These are phyloP conservation scores for Metschnikowia arizonensis DNA, from an alignment of 805 yeast species.

Conservation along the genomic window DNA sequence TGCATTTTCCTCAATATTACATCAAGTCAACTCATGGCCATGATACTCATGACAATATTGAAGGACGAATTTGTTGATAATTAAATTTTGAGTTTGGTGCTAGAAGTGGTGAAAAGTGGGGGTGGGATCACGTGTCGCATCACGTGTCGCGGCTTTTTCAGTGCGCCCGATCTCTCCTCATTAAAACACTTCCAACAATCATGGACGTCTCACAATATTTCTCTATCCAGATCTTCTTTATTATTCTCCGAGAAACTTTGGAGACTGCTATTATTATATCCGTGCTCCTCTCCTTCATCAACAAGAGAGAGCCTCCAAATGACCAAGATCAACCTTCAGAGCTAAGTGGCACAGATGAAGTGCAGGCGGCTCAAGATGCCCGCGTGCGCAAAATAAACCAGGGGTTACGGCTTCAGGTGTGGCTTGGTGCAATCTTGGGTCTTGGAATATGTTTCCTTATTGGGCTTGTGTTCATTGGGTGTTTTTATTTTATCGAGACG, in stretches of 20 bases:
- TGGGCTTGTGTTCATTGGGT: constrained; percentile 65
- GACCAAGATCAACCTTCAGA: constrained; percentile 6
- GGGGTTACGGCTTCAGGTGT: constrained; percentile 53
- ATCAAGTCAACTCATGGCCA: no score
- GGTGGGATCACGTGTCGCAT: no score
- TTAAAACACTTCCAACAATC: constrained; percentile 6
- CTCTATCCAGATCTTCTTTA: constrained; percentile 71
- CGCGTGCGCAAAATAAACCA: constrained; percentile 13
- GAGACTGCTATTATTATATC: constrained; percentile 76
- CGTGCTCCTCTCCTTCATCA: constrained; percentile 65
- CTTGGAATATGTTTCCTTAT: constrained; percentile 62
- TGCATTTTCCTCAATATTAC: no score
- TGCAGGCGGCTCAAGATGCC: constrained; percentile 4
- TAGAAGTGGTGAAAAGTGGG: no score
- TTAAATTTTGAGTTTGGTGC: no score
- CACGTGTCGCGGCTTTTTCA: no score
- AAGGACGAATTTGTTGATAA: no score
- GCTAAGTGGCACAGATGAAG: constrained; percentile 6
- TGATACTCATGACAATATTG: no score
- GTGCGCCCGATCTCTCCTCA: no score
- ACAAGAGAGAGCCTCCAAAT: constrained; percentile 36
- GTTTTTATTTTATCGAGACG: constrained; percentile 73
- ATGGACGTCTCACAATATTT: constrained; percentile 34
- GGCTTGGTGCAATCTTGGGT: constrained; percentile 78
- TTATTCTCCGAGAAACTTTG: constrained; percentile 66